phyloP scores from a whole-genome alignment of 345 rosid species.

The Fremontodendron californicum region DNA sequence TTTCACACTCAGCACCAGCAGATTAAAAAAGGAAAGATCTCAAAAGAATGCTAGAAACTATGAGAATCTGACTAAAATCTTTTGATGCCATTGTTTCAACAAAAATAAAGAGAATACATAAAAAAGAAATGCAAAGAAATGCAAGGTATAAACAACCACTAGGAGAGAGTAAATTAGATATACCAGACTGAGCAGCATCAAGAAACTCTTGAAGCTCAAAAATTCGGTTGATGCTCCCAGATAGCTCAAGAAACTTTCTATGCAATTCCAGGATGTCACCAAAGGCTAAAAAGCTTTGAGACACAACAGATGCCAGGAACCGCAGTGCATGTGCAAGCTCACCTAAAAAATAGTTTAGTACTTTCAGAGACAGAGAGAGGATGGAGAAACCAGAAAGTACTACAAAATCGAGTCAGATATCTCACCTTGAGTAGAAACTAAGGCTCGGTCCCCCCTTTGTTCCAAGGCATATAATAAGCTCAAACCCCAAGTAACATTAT shows the following conservation, averaged over 20 bases:
- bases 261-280: conserved; percentile 96
- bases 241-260: conserved; percentile 86
- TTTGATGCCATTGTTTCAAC: not conserved
- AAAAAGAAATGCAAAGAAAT: not conserved
- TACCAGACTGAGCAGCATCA: conserved; percentile 85
- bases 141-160: not conserved
- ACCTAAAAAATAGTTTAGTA: conserved; percentile 45
- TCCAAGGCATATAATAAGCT: conserved; percentile 93
- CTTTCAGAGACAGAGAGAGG: not conserved
- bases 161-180: conserved; percentile 4
- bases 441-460: conserved; percentile 86
- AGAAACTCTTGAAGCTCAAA: conserved; percentile 97
- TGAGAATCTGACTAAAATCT: not conserved
- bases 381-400: conserved; percentile 4
- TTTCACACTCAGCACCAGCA: not conserved
- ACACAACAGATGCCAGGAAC: conserved; percentile 94
- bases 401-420: not conserved
- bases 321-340: conserved; percentile 97
- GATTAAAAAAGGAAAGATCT: not conserved
- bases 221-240: conserved; percentile 84
- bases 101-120: not conserved
- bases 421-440: conserved; percentile 82
- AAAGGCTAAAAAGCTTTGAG: conserved; percentile 98
- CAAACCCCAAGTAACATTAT: conserved; percentile 97
- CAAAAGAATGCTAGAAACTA: not conserved